Evolutionary conservation across 768 basidiomycete species (phyloP).

Genomic region (Amanita molliuscula): DNA sequence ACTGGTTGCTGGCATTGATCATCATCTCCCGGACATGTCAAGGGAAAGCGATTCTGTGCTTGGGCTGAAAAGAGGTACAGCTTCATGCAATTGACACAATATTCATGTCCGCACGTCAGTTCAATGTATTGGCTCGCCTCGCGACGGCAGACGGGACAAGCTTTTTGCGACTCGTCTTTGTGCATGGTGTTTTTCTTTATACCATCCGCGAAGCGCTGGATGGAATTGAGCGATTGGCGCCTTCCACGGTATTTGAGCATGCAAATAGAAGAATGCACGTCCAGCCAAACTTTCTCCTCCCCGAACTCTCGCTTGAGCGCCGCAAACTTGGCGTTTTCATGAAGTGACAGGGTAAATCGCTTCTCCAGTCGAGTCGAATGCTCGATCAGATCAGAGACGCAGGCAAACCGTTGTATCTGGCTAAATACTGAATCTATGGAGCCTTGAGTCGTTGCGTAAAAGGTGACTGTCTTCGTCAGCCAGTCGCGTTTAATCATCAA

Average conservation of each 20-base stretch:
- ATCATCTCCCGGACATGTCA: constrained; percentile 53
- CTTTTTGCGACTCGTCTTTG: background rate
- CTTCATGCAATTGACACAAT: constrained; percentile 37
- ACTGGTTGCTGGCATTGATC: constrained; percentile 44
- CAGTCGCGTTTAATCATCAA: background rate
- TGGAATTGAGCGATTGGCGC: background rate
- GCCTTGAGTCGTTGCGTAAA: background rate
- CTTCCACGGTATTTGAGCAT: background rate
- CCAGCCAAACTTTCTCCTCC: background rate
- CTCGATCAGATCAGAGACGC: background rate
- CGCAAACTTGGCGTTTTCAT: background rate
- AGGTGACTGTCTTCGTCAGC: background rate
- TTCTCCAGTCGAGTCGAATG: background rate
- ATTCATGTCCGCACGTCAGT: constrained; percentile 37
- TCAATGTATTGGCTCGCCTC: constrained; percentile 25
- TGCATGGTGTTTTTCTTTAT: background rate
- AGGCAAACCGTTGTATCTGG: background rate
- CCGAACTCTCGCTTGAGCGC: background rate
- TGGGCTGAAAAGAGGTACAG: constrained; percentile 34
- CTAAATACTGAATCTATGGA: background rate
- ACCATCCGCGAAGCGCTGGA: background rate
- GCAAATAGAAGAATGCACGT: background rate
- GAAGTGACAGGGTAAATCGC: background rate
- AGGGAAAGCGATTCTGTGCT: constrained; percentile 40
- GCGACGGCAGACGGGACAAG: constrained; percentile 49